Conservation (phyloP, 2,329 filamentous ascomycete genomes). For the Neofusicoccum umdonicola region DNA sequence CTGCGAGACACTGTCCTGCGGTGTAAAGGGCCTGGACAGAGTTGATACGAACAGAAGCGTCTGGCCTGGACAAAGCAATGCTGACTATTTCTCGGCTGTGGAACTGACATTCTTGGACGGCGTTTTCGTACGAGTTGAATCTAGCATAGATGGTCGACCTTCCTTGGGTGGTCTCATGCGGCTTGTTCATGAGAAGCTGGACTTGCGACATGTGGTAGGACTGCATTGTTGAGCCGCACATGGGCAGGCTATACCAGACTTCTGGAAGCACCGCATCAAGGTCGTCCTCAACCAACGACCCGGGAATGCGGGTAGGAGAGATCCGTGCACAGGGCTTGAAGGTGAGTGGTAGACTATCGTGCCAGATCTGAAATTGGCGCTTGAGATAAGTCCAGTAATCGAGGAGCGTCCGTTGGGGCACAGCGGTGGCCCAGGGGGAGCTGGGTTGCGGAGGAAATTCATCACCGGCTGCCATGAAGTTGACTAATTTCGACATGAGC, state of each 20-base stretch:
- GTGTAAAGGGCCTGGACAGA: constrained; percentile 61
- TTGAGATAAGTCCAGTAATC: constrained; percentile 56
- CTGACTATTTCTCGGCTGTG: constrained; percentile 63
- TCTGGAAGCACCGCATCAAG: constrained; percentile 50
- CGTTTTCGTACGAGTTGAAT: constrained; percentile 56
- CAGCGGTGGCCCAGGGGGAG: constrained; percentile 41
- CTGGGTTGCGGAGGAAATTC: constrained; percentile 42
- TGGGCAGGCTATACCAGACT: constrained; percentile 62
- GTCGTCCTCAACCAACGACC: constrained; percentile 24
- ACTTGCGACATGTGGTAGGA: constrained; percentile 65
- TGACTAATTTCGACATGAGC: constrained; percentile 65
- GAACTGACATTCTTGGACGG: constrained; percentile 53
- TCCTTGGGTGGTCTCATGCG: constrained; percentile 53
- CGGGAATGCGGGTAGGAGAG: constrained; percentile 33
- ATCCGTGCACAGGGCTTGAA: constrained; percentile 58
- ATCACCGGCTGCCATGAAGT: constrained; percentile 60
- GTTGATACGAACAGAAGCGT: constrained; percentile 57
- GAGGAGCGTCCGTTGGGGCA: constrained; percentile 49
- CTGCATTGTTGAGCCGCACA: constrained; percentile 66
- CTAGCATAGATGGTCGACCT: constrained; percentile 54
- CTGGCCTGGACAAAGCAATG: constrained; percentile 57
- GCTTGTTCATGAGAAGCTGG: constrained; percentile 60
- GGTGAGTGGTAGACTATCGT: constrained; percentile 57
- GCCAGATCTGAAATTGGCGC: constrained; percentile 59
- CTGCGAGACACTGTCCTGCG: constrained; percentile 59